phyloP scores from a whole-genome alignment of 2,329 filamentous ascomycete species.

The Knoxdaviesia capensis region DNA sequence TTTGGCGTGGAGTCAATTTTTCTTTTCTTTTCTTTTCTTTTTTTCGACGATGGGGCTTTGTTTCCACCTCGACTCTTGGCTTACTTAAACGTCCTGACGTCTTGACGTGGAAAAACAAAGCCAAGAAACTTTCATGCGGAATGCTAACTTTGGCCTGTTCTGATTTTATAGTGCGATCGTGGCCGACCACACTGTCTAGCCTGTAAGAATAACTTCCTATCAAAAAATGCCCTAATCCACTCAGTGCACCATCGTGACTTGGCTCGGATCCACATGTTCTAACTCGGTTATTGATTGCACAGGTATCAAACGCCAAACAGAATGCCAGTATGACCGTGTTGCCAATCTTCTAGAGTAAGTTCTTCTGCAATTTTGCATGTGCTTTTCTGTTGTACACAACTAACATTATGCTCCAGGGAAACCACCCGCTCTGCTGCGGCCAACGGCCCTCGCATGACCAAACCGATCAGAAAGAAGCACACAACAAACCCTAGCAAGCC shows the following conservation, averaged over 20 bases:
- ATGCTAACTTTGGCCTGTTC: no score
- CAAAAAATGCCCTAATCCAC: not conserved
- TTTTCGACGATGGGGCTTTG: no score
- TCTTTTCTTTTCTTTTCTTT: no score
- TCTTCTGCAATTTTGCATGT: not conserved
- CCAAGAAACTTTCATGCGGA: no score
- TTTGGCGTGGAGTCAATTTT: no score
- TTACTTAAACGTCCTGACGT: no score
- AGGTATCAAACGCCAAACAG: conserved; percentile 58
- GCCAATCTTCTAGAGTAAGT: conserved; percentile 58
- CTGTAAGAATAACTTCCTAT: conserved; percentile 22
- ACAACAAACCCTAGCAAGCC: conserved; percentile 7
- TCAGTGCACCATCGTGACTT: conserved; percentile 3
- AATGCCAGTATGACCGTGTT: conserved; percentile 56
- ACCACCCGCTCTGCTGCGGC: conserved; percentile 28
- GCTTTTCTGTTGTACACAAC: no score
- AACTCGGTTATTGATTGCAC: conserved; percentile 9
- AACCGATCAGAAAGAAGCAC: conserved; percentile 14
- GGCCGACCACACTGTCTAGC: conserved; percentile 48
- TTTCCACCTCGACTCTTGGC: no score
- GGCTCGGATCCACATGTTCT: conserved; percentile 6
- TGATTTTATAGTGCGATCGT: conserved; percentile 44
- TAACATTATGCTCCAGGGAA: conserved; percentile 20
- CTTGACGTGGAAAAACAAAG: no score
- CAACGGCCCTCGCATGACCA: conserved; percentile 34